Evolutionary conservation across 495 filamentous ascomycete genomes (phyloP).

Genomic region (Trichoderma asperelloides): DNA sequence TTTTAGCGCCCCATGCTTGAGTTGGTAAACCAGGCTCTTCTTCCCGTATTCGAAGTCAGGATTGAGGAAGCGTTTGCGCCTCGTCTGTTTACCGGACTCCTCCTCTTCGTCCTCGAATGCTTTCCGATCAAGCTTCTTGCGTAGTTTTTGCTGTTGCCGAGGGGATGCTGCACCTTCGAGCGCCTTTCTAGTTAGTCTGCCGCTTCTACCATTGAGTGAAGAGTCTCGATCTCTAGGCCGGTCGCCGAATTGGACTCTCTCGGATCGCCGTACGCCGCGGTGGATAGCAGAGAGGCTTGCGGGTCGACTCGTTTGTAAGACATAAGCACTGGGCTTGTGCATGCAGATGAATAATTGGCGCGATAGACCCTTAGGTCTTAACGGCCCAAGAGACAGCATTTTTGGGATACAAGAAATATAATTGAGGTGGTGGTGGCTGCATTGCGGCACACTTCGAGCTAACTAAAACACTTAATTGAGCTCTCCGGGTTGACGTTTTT

Average conservation of each 20-base stretch:
- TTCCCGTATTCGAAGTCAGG: conserved; percentile 31
- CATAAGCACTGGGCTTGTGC: not conserved
- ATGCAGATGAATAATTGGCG: not conserved
- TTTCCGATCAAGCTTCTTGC: conserved; percentile 36
- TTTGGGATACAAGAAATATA: not conserved
- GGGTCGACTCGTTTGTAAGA: not conserved
- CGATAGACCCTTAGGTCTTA: not conserved
- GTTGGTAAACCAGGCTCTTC: conserved; percentile 35
- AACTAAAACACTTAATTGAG: not conserved
- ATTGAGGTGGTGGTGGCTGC: not conserved
- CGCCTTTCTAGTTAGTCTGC: not conserved
- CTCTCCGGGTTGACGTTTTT: not conserved
- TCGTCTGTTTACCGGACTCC: conserved; percentile 25
- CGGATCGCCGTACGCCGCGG: conserved; percentile 19
- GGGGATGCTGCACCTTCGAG: conserved; percentile 4
- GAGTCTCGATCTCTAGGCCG: not conserved
- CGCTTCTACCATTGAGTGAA: conserved; percentile 11
- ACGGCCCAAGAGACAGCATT: not conserved
- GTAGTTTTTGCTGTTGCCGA: conserved; percentile 16
- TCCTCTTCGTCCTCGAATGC: conserved; percentile 31
- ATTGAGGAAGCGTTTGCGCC: conserved; percentile 35
- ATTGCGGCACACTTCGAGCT: not conserved
- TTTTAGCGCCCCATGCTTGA: conserved; percentile 23
- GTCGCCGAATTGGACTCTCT: conserved; percentile 14
- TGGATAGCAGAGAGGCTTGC: conserved; percentile 25